Percentiles rank a stretch among this genome's conserved stretches.
Evolutionary conservation across 2,329 filamentous ascomycete species (phyloP).

Genomic region (Paecilomyces dactylethromorphus): DNA sequence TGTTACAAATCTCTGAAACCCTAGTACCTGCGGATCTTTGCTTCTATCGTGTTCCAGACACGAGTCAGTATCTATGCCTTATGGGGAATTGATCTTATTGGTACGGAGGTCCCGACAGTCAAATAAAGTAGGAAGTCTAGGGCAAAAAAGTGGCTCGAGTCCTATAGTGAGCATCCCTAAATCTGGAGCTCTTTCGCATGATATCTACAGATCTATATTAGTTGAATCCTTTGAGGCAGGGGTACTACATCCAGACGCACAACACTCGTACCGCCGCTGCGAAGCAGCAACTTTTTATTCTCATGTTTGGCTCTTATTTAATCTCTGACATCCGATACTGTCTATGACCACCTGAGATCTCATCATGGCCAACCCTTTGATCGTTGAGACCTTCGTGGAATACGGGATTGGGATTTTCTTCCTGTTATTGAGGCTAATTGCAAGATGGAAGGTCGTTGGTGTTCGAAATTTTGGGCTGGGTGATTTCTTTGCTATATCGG

Average conservation of each 20-base stretch:
- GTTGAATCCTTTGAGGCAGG: background rate
- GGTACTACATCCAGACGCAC: too few species aligned
- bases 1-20: background rate
- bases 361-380: background rate
- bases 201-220: background rate
- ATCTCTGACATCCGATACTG: background rate
- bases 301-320: too few species aligned
- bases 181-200: background rate
- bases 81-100: background rate
- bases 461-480: slow-evolving; percentile 9
- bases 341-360: background rate
- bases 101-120: background rate
- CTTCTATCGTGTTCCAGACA: background rate
- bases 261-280: too few species aligned
- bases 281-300: background rate
- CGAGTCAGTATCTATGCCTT: background rate
- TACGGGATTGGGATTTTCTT: background rate
- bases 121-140: background rate
- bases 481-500: slow-evolving; percentile 11
- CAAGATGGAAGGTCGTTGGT: slow-evolving; percentile 7
- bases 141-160: background rate
- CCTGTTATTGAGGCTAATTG: slow-evolving; percentile 1
- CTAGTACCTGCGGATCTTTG: background rate
- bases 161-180: background rate
- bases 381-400: background rate